Conservation (phyloP, 169 alveolate genomes). For the Eimeria nieschulzi region DNA sequence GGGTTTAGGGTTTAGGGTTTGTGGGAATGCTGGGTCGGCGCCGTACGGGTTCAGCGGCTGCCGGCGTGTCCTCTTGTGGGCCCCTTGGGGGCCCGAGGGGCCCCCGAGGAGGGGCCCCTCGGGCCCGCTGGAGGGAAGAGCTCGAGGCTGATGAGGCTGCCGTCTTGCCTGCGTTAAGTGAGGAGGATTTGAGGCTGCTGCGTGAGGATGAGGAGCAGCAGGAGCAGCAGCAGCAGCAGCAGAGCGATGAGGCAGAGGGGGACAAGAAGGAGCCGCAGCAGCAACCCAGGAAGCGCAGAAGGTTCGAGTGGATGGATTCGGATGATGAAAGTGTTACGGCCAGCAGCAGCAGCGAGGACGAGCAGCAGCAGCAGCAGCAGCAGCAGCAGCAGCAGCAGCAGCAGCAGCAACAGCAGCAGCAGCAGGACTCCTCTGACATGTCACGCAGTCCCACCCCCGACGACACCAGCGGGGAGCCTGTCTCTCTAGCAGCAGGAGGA, state of each 20-base stretch:
- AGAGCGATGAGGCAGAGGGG: background rate
- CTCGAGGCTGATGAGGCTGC: slow-evolving; percentile 3
- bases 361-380: background rate
- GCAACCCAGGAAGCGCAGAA: background rate
- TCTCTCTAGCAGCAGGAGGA: background rate
- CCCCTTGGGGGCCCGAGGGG: background rate
- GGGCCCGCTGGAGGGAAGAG: slow-evolving; percentile 27
- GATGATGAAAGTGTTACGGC: slow-evolving; percentile 55
- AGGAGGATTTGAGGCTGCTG: slow-evolving; percentile 56
- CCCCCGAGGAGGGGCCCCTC: background rate
- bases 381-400: background rate
- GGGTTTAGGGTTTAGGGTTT: background rate
- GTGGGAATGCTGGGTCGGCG: slow-evolving; percentile 16
- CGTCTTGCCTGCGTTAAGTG: slow-evolving; percentile 2
- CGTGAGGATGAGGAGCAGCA: slow-evolving; percentile 39
- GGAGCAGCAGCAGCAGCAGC: slow-evolving; percentile 5
- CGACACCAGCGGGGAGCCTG: background rate
- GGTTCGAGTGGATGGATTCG: slow-evolving; percentile 58
- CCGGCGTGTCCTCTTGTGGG: background rate
- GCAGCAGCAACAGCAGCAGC: slow-evolving; percentile 11
- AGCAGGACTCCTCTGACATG: slow-evolving; percentile 34
- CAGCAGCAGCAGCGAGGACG: slow-evolving; percentile 38
- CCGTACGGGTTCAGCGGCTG: background rate
- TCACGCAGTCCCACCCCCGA: slow-evolving; percentile 11
- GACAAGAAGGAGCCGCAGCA: background rate